These are phyloP conservation scores for Alternaria arborescens DNA, from an alignment of 2,329 filamentous ascomycete genomes.

Conservation along the genomic window DNA sequence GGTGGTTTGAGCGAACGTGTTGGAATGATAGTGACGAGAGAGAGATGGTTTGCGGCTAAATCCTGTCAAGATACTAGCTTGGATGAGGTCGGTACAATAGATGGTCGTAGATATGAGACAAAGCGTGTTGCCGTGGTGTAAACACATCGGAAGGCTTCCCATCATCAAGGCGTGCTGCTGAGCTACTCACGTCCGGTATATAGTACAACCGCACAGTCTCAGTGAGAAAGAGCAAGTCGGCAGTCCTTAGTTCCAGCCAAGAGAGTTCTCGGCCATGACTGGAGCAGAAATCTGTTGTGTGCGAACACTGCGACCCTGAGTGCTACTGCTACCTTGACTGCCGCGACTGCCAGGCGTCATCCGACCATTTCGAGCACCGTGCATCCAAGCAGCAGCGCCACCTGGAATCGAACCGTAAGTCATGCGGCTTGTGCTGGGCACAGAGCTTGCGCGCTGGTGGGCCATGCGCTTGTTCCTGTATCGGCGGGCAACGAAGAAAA, in stretches of 20 bases:
- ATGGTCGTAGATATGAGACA: conserved; percentile 8
- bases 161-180: conserved; percentile 6
- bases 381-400: conserved; percentile 60
- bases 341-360: conserved; percentile 55
- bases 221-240: conserved; percentile 5
- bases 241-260: conserved; percentile 84
- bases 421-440: conserved; percentile 72
- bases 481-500: conserved; percentile 90
- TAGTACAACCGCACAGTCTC: conserved; percentile 42
- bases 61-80: conserved; percentile 27
- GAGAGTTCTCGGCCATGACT: conserved; percentile 90
- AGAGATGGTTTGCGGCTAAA: conserved; percentile 26
- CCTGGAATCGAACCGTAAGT: conserved; percentile 48
- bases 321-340: conserved; percentile 61
- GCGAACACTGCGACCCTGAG: conserved; percentile 69
- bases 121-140: conserved; percentile 19
- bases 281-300: conserved; percentile 85
- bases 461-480: conserved; percentile 86
- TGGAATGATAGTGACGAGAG: conserved; percentile 41
- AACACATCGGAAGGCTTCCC: conserved; percentile 29
- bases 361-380: conserved; percentile 52
- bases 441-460: conserved; percentile 79
- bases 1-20: conserved; percentile 46
- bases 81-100: conserved; percentile 21
- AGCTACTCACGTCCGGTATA: conserved; percentile 29